Base-by-base conservation (phyloP, 2,329 filamentous ascomycete genomes). In the Colletotrichum sp. region DNA sequence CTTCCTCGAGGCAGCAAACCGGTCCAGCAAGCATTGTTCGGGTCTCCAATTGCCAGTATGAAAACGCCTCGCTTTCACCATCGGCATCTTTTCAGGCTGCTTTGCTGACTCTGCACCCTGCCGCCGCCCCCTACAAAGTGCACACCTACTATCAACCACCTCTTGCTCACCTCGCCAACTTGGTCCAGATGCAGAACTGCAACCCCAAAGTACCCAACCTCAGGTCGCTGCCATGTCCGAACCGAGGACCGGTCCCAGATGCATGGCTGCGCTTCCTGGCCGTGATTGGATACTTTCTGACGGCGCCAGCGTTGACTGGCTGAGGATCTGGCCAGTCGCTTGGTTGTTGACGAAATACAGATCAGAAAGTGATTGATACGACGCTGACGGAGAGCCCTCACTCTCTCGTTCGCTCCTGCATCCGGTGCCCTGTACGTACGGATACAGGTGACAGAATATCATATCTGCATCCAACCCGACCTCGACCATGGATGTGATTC, bases 331-430 rank as follows among this genome's bases (percentile, higher is more conserved):
- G 68, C 52, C 55, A n/a, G 61, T 55, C 52, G 34, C 48, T 56
- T 30, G 36, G 69, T 71, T 66, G 62, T 62, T 75, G 56, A 75
- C 38, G 38, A 72, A 13, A 28, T 13, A 52, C 21, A 30, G 38
- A 66, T 61, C 55, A n/a, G 36, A 36, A 34, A 69, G n/a, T 66
- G 24, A 62, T 56, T 38, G 21, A 30, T 75, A 30, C 62, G 32
- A 75, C 69, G 69, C 69, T 75, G 73, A 72, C 62, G 55, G 73
- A 72, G 43, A 30, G 61, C 32, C 60, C 34, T 38, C 21, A 38
- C 68, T 32, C 36, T 74, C 38, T 71, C 52, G 61, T 61, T 43
- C 34, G 30, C 55, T 72, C 30, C 32, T 71, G 60, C 67, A 52
- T 71, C 26, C 24, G 36, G 61, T 58, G n/a, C 67, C 24, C 56